Evolutionary conservation across 169 alveolate genomes (phyloP).

Genomic region (Plasmodium adleri): DNA sequence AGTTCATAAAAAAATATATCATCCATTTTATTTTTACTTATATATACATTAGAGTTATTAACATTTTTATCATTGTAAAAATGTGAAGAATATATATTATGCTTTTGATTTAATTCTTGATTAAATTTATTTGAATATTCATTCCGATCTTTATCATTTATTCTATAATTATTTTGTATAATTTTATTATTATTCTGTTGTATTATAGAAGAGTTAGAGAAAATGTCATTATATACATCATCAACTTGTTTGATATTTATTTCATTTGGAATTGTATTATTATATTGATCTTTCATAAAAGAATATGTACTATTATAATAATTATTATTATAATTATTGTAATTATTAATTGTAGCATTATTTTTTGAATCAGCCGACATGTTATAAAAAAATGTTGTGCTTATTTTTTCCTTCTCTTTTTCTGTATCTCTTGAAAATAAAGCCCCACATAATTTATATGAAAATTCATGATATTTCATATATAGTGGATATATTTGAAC

Average conservation of each 20-base stretch:
- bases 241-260: slow-evolving; percentile 4
- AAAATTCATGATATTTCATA: slow-evolving; percentile 32
- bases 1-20: slow-evolving; percentile 17
- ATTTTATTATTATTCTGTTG: not conserved
- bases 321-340: not conserved
- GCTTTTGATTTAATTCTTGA: not conserved
- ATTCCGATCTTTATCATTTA: too few relatives aligned
- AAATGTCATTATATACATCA: slow-evolving; percentile 49
- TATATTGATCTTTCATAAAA: too few relatives aligned
- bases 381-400: too few relatives aligned
- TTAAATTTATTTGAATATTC: not conserved
- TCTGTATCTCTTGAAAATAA: not conserved
- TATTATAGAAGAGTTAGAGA: not conserved
- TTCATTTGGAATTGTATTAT: not conserved
- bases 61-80: slow-evolving; percentile 7
- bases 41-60: not conserved
- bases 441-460: slow-evolving; percentile 9
- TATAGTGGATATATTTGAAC: slow-evolving; percentile 21
- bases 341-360: not conserved
- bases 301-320: not conserved
- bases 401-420: not conserved
- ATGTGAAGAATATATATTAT: not conserved
- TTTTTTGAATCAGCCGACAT: not conserved
- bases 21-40: not conserved
- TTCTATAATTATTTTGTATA: not conserved